A percentile compares a stretch with the other conserved stretches of the same genome.
Evolutionary conservation across 495 filamentous ascomycete species (phyloP).

Genomic region (Neurospora sp.): DNA sequence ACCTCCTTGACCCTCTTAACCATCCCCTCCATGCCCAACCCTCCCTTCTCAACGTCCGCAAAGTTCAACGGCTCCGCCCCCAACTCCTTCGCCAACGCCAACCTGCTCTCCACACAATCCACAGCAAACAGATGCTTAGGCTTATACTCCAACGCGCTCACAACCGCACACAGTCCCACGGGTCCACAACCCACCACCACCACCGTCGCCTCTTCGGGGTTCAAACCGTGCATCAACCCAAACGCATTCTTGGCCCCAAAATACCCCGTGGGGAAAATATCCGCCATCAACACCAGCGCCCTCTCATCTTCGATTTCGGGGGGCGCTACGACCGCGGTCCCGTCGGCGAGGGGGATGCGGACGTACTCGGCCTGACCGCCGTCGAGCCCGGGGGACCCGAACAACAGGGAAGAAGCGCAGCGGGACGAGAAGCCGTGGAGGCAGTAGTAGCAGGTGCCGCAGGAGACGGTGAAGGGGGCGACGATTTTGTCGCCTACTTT

Average conservation of each 20-base stretch:
- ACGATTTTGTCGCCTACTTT: constrained; percentile 71
- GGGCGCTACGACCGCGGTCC: constrained; percentile 69
- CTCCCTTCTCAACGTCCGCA: constrained; percentile 42
- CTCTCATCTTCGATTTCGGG: constrained; percentile 59
- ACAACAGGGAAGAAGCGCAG: constrained; percentile 64
- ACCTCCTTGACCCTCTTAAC: constrained; percentile 61
- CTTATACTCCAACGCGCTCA: constrained; percentile 70
- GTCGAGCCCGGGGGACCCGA: constrained; percentile 64
- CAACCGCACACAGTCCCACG: constrained; percentile 78
- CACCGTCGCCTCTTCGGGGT: constrained; percentile 47
- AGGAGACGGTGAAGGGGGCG: constrained; percentile 78
- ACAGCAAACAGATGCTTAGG: constrained; percentile 79
- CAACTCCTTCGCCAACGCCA: constrained; percentile 65
- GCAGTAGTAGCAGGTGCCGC: constrained; percentile 88
- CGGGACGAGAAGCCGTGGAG: constrained; percentile 69
- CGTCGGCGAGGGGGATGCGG: constrained; percentile 75
- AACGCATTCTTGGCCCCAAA: constrained; percentile 85
- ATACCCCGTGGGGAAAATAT: constrained; percentile 81
- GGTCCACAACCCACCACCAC: constrained; percentile 86
- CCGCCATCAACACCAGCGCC: constrained; percentile 78
- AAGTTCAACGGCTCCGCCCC: constrained; percentile 88
- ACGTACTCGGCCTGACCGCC: constrained; percentile 90
- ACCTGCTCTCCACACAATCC: constrained; percentile 67
- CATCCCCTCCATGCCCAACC: constrained; percentile 39
- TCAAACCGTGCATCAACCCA: constrained; percentile 44